Percentiles rank a stretch among this genome's conserved stretches.
Conservation (phyloP, 257 asterid species). For the Lycium barbarum region DNA sequence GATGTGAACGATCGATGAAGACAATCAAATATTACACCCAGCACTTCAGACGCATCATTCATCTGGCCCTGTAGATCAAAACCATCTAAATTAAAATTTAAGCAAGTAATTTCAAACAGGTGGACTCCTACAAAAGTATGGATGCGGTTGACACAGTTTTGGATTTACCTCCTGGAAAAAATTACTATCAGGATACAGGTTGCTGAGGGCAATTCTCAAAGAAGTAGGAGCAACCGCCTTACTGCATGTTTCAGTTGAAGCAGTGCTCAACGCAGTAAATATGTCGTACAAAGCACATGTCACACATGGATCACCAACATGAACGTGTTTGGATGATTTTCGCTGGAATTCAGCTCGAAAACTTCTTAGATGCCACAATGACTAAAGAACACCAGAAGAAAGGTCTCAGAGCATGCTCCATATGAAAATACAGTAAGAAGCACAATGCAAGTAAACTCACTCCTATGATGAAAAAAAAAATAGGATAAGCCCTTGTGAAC, state of each 20-base stretch:
- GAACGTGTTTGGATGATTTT: slow-evolving; percentile 73
- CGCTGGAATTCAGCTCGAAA: slow-evolving; percentile 88
- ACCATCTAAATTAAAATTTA: slow-evolving; percentile 28
- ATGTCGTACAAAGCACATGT: slow-evolving; percentile 80
- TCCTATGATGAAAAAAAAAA: slow-evolving; percentile 13
- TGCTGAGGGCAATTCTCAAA: slow-evolving; percentile 88
- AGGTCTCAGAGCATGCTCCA: slow-evolving; percentile 32
- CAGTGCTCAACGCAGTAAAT: slow-evolving; percentile 71
- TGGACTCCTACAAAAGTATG: not conserved
- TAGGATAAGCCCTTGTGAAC: slow-evolving; percentile 14
- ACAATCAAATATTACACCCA: slow-evolving; percentile 86
- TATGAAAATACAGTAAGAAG: slow-evolving; percentile 33
- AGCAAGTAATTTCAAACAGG: not conserved
- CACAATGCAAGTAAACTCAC: slow-evolving; percentile 22
- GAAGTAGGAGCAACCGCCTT: slow-evolving; percentile 90
- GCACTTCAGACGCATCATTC: slow-evolving; percentile 99
- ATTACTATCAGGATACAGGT: slow-evolving; percentile 85
- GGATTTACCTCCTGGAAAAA: slow-evolving; percentile 90
- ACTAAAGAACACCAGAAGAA: slow-evolving; percentile 50
- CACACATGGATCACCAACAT: slow-evolving; percentile 97
- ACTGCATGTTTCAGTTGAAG: slow-evolving; percentile 57
- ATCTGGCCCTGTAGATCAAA: slow-evolving; percentile 85
- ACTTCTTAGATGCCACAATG: slow-evolving; percentile 87
- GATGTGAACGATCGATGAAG: slow-evolving; percentile 79
- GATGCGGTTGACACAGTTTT: slow-evolving; percentile 23